Base-by-base conservation (phyloP, 2,329 filamentous ascomycete genomes). In the Curvularia sp. region DNA sequence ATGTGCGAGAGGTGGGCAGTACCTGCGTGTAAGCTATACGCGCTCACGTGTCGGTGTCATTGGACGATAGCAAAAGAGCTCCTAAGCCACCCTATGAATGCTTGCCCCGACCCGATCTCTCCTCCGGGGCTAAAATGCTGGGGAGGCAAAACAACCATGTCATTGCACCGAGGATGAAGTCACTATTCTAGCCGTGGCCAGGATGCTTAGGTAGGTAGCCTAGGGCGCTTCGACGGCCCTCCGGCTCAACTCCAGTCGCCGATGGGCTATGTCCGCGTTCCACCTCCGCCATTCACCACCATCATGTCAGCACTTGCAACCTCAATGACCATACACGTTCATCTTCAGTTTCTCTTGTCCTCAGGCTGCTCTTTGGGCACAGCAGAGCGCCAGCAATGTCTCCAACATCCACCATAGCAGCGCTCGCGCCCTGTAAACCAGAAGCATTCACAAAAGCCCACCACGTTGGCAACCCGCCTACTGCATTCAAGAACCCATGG, bases 401-500 rank as follows among this genome's bases (percentile, higher is more conserved):
- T 38, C 58, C 65, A 23, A 59, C 58, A 23, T 58, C 66, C 50
- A 53, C 58, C 43, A 21, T 61, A 49, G 39, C 41, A 10, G 41
- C 57, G 7, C 59, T 74, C 30, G 61, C 66, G 5, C 47, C 64
- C 18, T 63, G 58, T 48, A 64, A 50, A 25, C 72, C 73, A 6
- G 49, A 63, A 5, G 64, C 59, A 34, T 64, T 64, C 55, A 67
- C 68, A n/a, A 62, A 71, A 15, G 61, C 72, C 18, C 81, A 83
- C 60, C 80, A 82, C 65, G 64, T 80, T 23, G 78, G 76, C 32
- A 73, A 53, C 23, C 80, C 80, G 4, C 80, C 80, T 6, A 78
- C 77, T 1, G 72, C 72, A 18, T 84, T 83, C 72, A 73, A 69
- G 27, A 84, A 84, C 60, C 81, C 82, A 13, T 84, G 82, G 82